phyloP scores from a whole-genome alignment of 352 stramenopile genomes.

The Globisporangium irregulare region DNA sequence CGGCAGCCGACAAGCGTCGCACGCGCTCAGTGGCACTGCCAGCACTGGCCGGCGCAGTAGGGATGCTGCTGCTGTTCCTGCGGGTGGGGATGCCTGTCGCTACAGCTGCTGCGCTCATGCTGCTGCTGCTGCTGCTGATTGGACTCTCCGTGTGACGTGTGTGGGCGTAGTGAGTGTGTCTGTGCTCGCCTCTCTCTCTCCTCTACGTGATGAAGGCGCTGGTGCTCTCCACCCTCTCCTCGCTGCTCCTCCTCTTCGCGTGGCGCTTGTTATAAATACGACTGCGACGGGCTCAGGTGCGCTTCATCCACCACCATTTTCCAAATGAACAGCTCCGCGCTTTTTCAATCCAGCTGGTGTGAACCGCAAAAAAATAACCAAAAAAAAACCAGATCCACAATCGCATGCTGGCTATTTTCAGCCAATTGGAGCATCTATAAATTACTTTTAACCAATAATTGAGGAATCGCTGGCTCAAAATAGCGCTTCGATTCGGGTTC shows the following conservation, averaged over 20 bases:
- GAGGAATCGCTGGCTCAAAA: background rate
- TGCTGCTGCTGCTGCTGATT: background rate
- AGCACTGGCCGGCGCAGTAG: constrained; percentile 1
- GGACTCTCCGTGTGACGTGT: background rate
- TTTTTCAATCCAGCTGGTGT: background rate
- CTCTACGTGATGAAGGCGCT: background rate
- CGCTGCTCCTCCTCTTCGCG: background rate
- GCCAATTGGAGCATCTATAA: background rate
- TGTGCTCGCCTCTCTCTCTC: background rate
- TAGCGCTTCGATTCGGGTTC: background rate
- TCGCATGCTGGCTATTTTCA: background rate
- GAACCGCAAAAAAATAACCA: background rate
- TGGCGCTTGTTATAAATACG: constrained; percentile 13
- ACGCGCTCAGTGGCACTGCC: background rate
- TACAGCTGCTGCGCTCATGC: constrained; percentile 17
- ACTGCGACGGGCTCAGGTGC: background rate
- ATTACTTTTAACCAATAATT: background rate
- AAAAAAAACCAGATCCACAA: background rate
- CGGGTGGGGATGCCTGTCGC: constrained; percentile 4
- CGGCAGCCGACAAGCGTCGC: constrained; percentile 9
- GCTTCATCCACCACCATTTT: constrained; percentile 11
- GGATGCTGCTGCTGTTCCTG: constrained; percentile 14
- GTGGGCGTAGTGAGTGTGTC: background rate
- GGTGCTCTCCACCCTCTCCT: background rate
- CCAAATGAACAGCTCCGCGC: constrained; percentile 1